Conservation (phyloP, 164 flowering plant species). For the Platanus orientalis region DNA sequence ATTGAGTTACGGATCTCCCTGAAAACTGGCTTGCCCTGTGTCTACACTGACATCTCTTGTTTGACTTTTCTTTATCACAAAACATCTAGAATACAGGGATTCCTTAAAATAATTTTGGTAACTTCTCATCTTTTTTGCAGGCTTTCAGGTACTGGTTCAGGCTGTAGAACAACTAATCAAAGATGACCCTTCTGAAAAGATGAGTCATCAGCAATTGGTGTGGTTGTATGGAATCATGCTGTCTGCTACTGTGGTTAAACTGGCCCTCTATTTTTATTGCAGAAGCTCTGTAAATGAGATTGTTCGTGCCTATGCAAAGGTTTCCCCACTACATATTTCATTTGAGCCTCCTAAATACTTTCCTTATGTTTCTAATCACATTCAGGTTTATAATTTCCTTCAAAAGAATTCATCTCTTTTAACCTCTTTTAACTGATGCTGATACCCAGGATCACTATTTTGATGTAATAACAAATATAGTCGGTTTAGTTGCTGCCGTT, state of each 20-base stretch:
- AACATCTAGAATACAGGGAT: no score
- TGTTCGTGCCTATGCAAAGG: slow-evolving; percentile 99
- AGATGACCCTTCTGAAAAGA: slow-evolving; percentile 42
- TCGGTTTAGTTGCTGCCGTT: slow-evolving; percentile 66
- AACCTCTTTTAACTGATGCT: neutral
- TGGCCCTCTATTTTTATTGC: slow-evolving; percentile 82
- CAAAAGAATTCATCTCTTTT: slow-evolving; percentile 3
- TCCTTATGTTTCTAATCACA: neutral
- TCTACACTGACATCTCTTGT: no score
- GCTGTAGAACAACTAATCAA: slow-evolving; percentile 70
- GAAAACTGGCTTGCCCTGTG: no score
- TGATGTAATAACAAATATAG: slow-evolving; percentile 68
- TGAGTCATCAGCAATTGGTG: slow-evolving; percentile 45
- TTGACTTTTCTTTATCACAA: no score
- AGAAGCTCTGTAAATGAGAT: slow-evolving; percentile 72
- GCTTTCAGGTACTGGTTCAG: slow-evolving; percentile 79
- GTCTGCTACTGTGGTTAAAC: slow-evolving; percentile 70
- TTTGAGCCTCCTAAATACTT: neutral
- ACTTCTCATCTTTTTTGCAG: slow-evolving; percentile 31
- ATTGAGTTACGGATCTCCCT: no score
- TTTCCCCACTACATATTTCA: slow-evolving; percentile 15
- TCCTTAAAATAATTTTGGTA: neutral
- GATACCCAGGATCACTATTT: slow-evolving; percentile 65
- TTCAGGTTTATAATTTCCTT: neutral
- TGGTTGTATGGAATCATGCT: slow-evolving; percentile 85